Percentiles rank a stretch among this genome's conserved stretches.
Evolutionary conservation across 1,139 yeast genomes (phyloP).

Genomic region (Suhomyces ambrosiae): DNA sequence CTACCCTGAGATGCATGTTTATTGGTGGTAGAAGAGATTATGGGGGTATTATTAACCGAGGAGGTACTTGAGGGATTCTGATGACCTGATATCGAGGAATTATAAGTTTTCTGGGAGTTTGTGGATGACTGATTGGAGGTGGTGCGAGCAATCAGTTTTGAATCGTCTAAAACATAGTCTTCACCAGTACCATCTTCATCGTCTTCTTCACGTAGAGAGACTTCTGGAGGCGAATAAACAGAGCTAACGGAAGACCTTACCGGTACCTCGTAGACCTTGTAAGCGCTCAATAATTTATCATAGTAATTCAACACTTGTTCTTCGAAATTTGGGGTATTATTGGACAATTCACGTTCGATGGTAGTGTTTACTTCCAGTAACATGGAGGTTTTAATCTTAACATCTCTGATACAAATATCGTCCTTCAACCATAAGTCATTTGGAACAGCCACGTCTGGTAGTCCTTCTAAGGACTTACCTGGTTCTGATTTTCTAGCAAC

Average conservation of each 20-base stretch:
- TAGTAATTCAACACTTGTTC: slow-evolving; percentile 37
- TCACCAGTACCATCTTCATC: slow-evolving; percentile 25
- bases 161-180: slow-evolving; percentile 15
- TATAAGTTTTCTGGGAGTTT: slow-evolving; percentile 15
- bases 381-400: slow-evolving; percentile 37
- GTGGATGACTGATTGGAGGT: slow-evolving; percentile 18
- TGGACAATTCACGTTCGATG: slow-evolving; percentile 30
- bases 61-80: slow-evolving; percentile 10
- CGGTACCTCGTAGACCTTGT: slow-evolving; percentile 38
- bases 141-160: slow-evolving; percentile 17
- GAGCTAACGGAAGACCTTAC: slow-evolving; percentile 13
- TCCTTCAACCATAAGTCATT: slow-evolving; percentile 44
- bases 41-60: slow-evolving; percentile 10
- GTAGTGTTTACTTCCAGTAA: slow-evolving; percentile 39
- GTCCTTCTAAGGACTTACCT: slow-evolving; percentile 23
- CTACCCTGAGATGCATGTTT: slow-evolving; percentile 4
- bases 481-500: not conserved
- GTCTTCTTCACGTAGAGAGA: slow-evolving; percentile 29
- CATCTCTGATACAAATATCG: slow-evolving; percentile 35
- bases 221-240: slow-evolving; percentile 17
- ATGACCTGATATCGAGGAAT: slow-evolving; percentile 7
- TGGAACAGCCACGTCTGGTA: slow-evolving; percentile 41
- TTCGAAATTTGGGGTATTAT: slow-evolving; percentile 22
- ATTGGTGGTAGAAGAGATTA: slow-evolving; percentile 7
- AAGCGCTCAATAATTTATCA: slow-evolving; percentile 39